A percentile compares a stretch with the other conserved stretches of the same genome.
Evolutionary conservation across 140 eudicot genomes (phyloP).

Genomic region (Flaveria floridana): DNA sequence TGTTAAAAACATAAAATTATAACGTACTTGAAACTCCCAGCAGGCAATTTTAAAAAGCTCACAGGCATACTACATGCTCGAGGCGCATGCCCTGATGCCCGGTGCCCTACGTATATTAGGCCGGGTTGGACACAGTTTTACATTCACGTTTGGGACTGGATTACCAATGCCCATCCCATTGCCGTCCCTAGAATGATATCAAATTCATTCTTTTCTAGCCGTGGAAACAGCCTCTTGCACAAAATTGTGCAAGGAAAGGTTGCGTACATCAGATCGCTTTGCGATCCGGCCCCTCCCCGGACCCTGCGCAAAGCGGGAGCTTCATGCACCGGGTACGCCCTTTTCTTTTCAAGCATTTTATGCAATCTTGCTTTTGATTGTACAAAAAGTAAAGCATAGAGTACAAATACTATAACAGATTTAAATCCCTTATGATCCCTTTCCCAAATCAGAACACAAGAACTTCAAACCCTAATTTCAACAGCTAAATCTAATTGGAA

Average conservation of each 20-base stretch:
- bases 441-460: not conserved
- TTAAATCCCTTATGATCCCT: not conserved
- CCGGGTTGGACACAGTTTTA: not conserved
- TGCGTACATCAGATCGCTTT: too few species aligned
- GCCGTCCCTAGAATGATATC: not conserved
- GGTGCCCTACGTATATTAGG: not conserved
- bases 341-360: conserved; percentile 21
- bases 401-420: not conserved
- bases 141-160: not conserved
- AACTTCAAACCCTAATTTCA: not conserved
- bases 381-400: conserved; percentile 9
- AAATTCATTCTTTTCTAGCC: conserved; percentile 31
- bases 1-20: not conserved
- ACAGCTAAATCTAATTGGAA: not conserved
- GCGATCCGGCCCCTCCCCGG: too few species aligned
- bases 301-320: too few species aligned
- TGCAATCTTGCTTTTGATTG: conserved; percentile 21
- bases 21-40: not conserved
- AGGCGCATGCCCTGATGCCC: not conserved
- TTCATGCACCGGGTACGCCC: too few species aligned
- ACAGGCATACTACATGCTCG: not conserved
- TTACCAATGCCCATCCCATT: not conserved
- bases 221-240: too few species aligned
- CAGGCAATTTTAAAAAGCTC: not conserved
- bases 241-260: too few species aligned